phyloP scores from a whole-genome alignment of 1,284 basidiomycete species.

The Trichosporon sp. region DNA sequence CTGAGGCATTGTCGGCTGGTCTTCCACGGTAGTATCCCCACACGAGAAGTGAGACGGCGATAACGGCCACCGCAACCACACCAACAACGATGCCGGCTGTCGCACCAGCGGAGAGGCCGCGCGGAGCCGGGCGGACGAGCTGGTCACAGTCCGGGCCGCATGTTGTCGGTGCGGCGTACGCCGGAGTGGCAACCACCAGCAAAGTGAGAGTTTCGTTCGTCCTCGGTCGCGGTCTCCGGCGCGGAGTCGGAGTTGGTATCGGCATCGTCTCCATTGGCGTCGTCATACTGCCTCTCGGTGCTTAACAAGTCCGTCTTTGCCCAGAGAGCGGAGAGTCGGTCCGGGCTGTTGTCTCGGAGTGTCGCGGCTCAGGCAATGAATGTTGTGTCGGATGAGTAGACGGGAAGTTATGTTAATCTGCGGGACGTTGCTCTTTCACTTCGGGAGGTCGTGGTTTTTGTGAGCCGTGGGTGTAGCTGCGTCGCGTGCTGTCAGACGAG shows the following conservation, averaged over 20 bases:
- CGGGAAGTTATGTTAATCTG: not conserved
- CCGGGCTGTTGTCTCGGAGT: not conserved
- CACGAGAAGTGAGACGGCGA: not conserved
- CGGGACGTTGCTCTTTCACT: not conserved
- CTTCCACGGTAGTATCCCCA: not conserved
- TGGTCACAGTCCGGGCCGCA: not conserved
- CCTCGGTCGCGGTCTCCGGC: not conserved
- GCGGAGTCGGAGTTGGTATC: not conserved
- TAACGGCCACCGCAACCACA: not conserved
- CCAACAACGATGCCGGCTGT: slow-evolving; percentile 11
- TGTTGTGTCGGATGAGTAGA: not conserved
- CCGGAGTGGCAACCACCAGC: not conserved
- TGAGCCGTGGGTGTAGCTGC: not conserved
- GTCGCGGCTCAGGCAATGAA: not conserved
- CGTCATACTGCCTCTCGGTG: not conserved
- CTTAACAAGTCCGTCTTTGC: too few species aligned
- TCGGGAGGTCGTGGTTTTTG: not conserved
- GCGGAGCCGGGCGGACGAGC: not conserved
- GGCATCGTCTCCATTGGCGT: not conserved
- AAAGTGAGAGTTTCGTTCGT: not conserved
- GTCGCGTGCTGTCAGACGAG: not conserved
- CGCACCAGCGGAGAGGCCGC: not conserved
- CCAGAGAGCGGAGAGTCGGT: too few species aligned
- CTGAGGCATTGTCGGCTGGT: not conserved
- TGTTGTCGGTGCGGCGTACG: not conserved